A percentile compares a stretch with the other conserved stretches of the same genome.
Conservation (phyloP, 139 green algal species). For the Dunaliella primolecta region DNA sequence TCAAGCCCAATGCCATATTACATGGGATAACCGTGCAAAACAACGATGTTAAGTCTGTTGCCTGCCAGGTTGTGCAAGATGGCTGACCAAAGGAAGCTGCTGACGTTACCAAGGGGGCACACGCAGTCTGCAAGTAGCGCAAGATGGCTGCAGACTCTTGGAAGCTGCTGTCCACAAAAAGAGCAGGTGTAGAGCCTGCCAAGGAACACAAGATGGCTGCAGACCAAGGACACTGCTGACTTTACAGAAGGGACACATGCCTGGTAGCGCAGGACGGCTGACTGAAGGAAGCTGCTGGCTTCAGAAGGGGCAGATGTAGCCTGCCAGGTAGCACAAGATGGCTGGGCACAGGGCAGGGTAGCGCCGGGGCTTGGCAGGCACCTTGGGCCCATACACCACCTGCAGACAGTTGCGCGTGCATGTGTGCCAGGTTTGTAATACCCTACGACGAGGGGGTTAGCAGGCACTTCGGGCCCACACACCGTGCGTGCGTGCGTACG, state of each 20-base stretch:
- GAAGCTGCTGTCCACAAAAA: not conserved
- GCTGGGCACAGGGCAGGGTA: slow-evolving; percentile 39
- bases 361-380: not conserved
- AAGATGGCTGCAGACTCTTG: not conserved
- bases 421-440: not conserved
- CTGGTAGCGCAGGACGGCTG: not conserved
- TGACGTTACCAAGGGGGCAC: not conserved
- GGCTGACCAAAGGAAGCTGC: not conserved
- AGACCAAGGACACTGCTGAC: no score
- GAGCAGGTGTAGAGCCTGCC: not conserved
- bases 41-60: not conserved
- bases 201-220: no score
- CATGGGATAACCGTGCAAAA: not conserved
- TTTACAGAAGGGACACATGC: not conserved
- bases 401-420: no score
- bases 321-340: slow-evolving; percentile 39
- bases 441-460: not conserved
- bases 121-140: not conserved
- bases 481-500: no score
- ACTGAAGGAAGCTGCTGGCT: not conserved
- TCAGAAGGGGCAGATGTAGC: slow-evolving; percentile 52
- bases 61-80: no score
- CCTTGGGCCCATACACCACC: slow-evolving; percentile 28
- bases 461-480: no score
- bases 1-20: not conserved